Conservation (phyloP, 2,329 filamentous ascomycete genomes). For the Fusarium nisikadoi region DNA sequence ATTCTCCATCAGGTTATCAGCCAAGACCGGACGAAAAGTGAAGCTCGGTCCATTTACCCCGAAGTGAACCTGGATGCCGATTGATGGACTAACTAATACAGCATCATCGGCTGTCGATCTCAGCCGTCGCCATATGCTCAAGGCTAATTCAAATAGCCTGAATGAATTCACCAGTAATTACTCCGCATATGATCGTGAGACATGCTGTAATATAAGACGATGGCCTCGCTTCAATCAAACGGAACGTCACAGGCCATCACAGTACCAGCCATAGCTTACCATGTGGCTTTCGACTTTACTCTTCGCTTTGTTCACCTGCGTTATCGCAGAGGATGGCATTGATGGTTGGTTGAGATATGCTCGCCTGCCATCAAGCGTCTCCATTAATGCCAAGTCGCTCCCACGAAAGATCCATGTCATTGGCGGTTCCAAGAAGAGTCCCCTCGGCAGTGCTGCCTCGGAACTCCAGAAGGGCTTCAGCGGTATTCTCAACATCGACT, state of each 20-base stretch:
- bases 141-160: slow-evolving; percentile 31
- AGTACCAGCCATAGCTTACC: neutral
- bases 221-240: neutral
- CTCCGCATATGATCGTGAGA: slow-evolving; percentile 14
- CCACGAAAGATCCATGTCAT: slow-evolving; percentile 63
- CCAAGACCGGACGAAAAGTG: neutral
- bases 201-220: slow-evolving; percentile 6
- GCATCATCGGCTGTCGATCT: slow-evolving; percentile 9
- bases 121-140: neutral
- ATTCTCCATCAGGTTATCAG: neutral
- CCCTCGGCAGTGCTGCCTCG: slow-evolving; percentile 67
- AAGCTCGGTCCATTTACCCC: slow-evolving; percentile 17
- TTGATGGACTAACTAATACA: slow-evolving; percentile 21
- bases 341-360: slow-evolving; percentile 74
- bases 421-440: slow-evolving; percentile 64
- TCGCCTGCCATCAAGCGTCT: slow-evolving; percentile 51
- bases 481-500: slow-evolving; percentile 64
- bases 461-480: slow-evolving; percentile 68
- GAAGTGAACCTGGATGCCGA: slow-evolving; percentile 14
- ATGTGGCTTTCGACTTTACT: slow-evolving; percentile 28
- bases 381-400: slow-evolving; percentile 50
- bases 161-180: slow-evolving; percentile 8
- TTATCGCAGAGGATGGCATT: slow-evolving; percentile 67
- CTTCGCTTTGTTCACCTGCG: slow-evolving; percentile 49
- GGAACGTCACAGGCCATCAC: neutral